Evolutionary conservation across 805 yeast species (phyloP), one percentile per base, ranked within the genome.

Genomic region (Dipodascopsis uninucleata): DNA sequence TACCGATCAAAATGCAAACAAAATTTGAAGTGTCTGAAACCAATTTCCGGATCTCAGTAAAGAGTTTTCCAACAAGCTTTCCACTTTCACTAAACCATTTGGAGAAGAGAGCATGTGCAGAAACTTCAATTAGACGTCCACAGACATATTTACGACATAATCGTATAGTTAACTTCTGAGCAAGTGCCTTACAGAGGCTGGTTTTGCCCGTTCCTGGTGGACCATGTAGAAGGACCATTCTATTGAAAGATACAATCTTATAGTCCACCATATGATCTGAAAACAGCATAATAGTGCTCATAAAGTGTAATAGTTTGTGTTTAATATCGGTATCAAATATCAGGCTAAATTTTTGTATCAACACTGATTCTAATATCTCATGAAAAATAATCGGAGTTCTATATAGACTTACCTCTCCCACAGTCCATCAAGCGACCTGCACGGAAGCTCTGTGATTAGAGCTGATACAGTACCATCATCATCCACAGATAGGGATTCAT

Each of bases 141-240:
- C 52, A 55, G 14, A 16, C 4, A 16, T 22, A 47, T 4, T 51
- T 38, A 9, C 42, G 44, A 3, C 24, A 40, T 28, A 31, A 41
- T 18, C 67, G 48, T 8, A 68, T 64, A 18, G 72, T 58, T 20
- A 70, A 41, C 53, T 70, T 71, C 28, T 71, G 74, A 24, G 71
- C 63, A 5, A 71, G 35, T 0, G 74, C 65, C 34, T 59, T 68
- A 34, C 72, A 68, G 3, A 71, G 40, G 1, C 72, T 67, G 1
- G 75, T 69, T 55, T 72, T 72, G 4, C 76, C 76, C 2, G 74
- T 68, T 1, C 76, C 76, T 3, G 76, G 74, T 2, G 74, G 71
- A 0, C 76, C 76, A 54, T 71, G 69, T 1, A 71, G 51, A 4
- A 65, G 39, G 9, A 63, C 43, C 4, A 64, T 43, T n/a, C 53